Conservation (phyloP, 495 filamentous ascomycete genomes). For the Trichoderma erinaceum region DNA sequence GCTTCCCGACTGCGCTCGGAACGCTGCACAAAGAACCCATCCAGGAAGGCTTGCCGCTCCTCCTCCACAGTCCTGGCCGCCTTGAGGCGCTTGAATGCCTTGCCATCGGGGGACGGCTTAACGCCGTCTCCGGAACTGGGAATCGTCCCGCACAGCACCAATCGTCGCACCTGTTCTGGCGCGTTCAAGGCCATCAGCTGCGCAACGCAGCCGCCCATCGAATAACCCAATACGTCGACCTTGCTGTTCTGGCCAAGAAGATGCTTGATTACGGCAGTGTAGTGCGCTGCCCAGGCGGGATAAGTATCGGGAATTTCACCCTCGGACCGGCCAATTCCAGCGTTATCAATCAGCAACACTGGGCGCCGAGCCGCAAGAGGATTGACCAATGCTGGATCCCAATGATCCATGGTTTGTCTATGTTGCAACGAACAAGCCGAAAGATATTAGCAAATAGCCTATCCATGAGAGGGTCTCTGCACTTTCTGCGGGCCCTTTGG, state of each 20-base stretch:
- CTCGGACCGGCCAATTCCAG: constrained; percentile 24
- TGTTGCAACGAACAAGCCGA: neutral
- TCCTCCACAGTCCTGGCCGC: constrained; percentile 18
- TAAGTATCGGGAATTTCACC: constrained; percentile 23
- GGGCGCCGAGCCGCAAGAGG: constrained; percentile 22
- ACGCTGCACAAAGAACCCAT: constrained; percentile 20
- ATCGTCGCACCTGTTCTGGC: constrained; percentile 19
- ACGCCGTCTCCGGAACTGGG: constrained; percentile 20
- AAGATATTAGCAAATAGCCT: neutral
- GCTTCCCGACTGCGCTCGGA: constrained; percentile 21
- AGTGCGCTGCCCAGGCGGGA: constrained; percentile 45
- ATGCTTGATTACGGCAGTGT: constrained; percentile 54
- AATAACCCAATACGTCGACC: constrained; percentile 37
- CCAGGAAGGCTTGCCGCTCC: constrained; percentile 18
- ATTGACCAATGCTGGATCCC: constrained; percentile 29
- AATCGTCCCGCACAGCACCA: constrained; percentile 26
- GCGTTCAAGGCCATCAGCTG: constrained; percentile 25
- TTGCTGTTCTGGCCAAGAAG: neutral
- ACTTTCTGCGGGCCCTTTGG: too few relatives aligned
- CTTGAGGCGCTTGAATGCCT: constrained; percentile 15
- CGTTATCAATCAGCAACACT: constrained; percentile 25
- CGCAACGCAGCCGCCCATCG: constrained; percentile 27
- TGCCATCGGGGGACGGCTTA: constrained; percentile 16
- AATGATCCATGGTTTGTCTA: constrained; percentile 27
- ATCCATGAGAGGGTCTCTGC: neutral